Evolutionary conservation across 805 yeast species (phyloP), one percentile per base, ranked within the genome.

Genomic region (Metschnikowia aberdeeniae): DNA sequence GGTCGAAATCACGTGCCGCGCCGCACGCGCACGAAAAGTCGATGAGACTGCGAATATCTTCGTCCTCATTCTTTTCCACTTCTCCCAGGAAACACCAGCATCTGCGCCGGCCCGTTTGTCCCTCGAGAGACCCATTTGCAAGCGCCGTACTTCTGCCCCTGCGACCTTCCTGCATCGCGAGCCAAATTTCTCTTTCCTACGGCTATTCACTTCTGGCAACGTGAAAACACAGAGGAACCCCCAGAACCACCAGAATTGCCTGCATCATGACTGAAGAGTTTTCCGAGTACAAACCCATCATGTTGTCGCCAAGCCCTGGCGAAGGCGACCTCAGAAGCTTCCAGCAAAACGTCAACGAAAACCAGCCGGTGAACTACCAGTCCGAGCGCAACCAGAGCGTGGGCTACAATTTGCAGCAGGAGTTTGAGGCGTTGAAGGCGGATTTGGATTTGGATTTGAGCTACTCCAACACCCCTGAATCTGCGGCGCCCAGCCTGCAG

Each of bases 341-440:
- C 38, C 43, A 33, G 38, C 38, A 34, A 11, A 40, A 33, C 11
- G 43, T 34, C 13, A 34, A 40, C 36, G 38, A 40, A n/a, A 33
- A 31, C 34, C 43, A 26, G 38, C 34, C 36, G 14, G 34, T 29
- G 11, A 47, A 38, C 33, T 49, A 31, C 47, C 50, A 37, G 14
- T 34, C 51, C 3, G 52, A 54, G 42, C 57, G 75, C 40, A 73
- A 71, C 52, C 74, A 64, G 52, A 67, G 72, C 51, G 76, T 71
- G 20, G 75, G 75, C 6, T 71, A 64, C 57, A 70, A 72, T 54
- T 62, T 72, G 55, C 75, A 72, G 54, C 74, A 72, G 41, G 76
- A 72, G 55, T 72, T 72, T 51, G 75, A 72, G 50, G 70, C 75
- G n/a, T 59, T 72, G 45, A 70, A 67, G 42, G 70, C 68, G 14